These are phyloP conservation scores for Podaxis sp. DNA, from an alignment of 768 basidiomycete genomes.

Conservation along the genomic window DNA sequence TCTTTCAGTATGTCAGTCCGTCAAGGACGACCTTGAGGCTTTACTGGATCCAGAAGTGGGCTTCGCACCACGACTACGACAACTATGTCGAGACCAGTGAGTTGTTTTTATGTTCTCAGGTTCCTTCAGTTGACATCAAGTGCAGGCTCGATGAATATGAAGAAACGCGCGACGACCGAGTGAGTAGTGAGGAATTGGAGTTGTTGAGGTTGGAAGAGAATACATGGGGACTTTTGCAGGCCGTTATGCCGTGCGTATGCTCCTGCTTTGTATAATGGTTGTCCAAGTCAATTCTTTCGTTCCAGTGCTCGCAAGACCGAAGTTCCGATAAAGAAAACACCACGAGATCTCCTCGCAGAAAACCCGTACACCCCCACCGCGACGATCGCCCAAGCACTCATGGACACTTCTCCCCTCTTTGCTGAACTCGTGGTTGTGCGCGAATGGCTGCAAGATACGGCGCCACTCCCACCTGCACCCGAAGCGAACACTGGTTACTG, in stretches of 20 bases:
- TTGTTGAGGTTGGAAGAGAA: constrained; percentile 71
- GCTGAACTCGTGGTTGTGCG: constrained; percentile 77
- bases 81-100: constrained; percentile 57
- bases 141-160: constrained; percentile 54
- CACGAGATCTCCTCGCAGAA: constrained; percentile 55
- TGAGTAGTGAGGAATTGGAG: constrained; percentile 54
- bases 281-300: background rate
- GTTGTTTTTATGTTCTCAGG: constrained; percentile 21
- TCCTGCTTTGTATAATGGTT: background rate
- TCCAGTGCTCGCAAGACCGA: constrained; percentile 70
- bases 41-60: constrained; percentile 67
- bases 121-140: background rate
- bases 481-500: constrained; percentile 83
- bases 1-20: constrained; percentile 55
- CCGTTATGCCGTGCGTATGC: constrained; percentile 66
- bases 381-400: constrained; percentile 71
- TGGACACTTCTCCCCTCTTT: constrained; percentile 66
- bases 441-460: constrained; percentile 87
- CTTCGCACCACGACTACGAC: constrained; percentile 65
- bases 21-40: constrained; percentile 55
- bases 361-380: constrained; percentile 85
- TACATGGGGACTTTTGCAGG: constrained; percentile 82
- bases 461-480: constrained; percentile 56
- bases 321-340: constrained; percentile 42
- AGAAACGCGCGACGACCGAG: constrained; percentile 36